These are phyloP conservation scores for Saitozyma podzolica DNA, from an alignment of 768 basidiomycete species.

Conservation along the genomic window DNA sequence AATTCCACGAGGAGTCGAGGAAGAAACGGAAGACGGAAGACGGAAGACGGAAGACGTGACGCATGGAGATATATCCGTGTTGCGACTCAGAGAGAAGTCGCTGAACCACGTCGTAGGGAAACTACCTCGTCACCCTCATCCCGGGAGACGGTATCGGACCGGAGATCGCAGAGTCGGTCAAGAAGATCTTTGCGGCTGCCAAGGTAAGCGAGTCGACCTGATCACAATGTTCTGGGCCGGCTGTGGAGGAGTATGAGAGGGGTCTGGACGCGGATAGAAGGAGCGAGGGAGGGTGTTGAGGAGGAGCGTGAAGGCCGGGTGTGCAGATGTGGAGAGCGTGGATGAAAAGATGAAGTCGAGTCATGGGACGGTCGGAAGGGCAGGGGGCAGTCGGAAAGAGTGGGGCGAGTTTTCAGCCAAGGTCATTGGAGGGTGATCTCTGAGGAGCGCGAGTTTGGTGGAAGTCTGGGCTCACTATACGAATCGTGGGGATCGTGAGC, in stretches of 20 bases:
- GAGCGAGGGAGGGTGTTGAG: neutral
- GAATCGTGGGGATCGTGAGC: no score
- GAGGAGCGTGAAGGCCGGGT: no score
- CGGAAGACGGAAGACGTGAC: conserved; percentile 9
- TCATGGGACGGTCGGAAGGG: no score
- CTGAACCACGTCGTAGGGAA: conserved; percentile 63
- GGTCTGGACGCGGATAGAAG: neutral
- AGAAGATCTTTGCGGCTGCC: conserved; percentile 86
- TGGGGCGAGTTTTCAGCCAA: no score
- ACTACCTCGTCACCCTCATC: conserved; percentile 93
- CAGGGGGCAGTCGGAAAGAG: no score
- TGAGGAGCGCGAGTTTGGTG: no score
- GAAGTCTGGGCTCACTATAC: no score
- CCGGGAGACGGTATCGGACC: conserved; percentile 99
- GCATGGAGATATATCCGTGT: conserved; percentile 1
- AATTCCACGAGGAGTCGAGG: neutral
- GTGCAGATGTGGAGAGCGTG: no score
- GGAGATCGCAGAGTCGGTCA: conserved; percentile 95
- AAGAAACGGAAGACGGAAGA: neutral
- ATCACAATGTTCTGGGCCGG: neutral
- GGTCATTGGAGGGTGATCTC: no score
- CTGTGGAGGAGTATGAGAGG: neutral
- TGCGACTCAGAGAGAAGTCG: neutral
- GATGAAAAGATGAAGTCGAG: no score
- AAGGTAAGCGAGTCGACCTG: conserved; percentile 55